Base-by-base conservation (phyloP, 352 stramenopile genomes). In the Pythium sp. region DNA sequence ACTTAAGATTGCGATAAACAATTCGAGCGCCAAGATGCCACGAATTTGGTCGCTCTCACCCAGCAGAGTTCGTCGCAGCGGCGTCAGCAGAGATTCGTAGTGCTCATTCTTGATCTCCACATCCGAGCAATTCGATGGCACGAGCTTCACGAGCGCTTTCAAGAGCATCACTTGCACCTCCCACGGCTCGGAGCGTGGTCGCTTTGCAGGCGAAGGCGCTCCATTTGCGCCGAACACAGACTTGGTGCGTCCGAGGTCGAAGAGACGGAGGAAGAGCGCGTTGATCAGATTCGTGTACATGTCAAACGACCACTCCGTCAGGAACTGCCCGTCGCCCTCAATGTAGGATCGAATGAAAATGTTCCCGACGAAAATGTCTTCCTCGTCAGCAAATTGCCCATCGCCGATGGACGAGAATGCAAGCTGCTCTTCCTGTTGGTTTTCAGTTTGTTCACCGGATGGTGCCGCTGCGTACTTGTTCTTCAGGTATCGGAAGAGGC, bases 281-380 rank as follows among this genome's bases (percentile, higher is more conserved):
- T 79, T 75, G 57, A 93, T 82, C 51, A 91, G 73, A 9, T 84
- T 72, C 15, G 64, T 67, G 70, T 90, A 93, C 86, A 92, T 93
- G 24, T 86, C 79, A 3, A 77, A 67, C 30, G 78, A 90, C 88
- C 86, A 95, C 24, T 84, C 69, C 51, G 82, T 92, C 41, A 94
- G 72, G 58, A 95, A 94, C 32, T 89, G 72, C 0, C 88, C 88
- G 60, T 93, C 79, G 24, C 82, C 84, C 73, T 93, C 83, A 56
- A 95, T 86, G 66, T 92, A 95, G 18, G 86, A 92, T 15, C 76
- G 76, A 26, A 95, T 36, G 62, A 94, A 95, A 60, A 95, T 91
- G 53, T 93, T 89, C 11, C 85, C 82, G 5, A 94, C 82, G 36
- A 90, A 92, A 18, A 94, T 72, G 65, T 95, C 83, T 6, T 89